Base-by-base conservation (phyloP, 805 yeast genomes). In the Pichia manshurica region DNA sequence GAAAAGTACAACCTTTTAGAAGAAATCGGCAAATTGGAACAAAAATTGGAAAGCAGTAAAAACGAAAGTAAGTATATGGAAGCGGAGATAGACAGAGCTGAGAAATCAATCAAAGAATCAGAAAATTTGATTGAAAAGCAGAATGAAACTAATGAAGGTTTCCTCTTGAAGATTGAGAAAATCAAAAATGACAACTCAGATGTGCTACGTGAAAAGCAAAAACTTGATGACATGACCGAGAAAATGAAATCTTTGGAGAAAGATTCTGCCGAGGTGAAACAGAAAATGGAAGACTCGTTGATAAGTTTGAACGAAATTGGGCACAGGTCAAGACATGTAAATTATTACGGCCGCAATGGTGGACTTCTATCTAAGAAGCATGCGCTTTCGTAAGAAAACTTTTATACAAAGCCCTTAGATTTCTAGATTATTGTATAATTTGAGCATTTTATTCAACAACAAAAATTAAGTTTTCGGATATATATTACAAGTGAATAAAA, bases 1-100 rank as follows among this genome's bases (percentile, higher is more conserved):
- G 62, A 68, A 48, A 70, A 73, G n/a, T 65, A 73, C 57, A 70
- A 71, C 5, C 57, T 81, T 32, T 72, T 74, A 49, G 72, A 72
- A 6, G 69, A 73, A 44, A 64, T 82, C 3, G 64, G 67, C 29
- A 70, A 64, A 25, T 63, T 73, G 39, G 63, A 73, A n/a, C 63
- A 67, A 13, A 72, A 72, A 51, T 56, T 74, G 2, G 73, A 72
- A 22, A 70, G 81, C 5, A 71, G 72, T 38, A 61, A 63, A 2
- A 78, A 77, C 32, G 96, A 88, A 56, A 74, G 71, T 40, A 76
- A 69, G 43, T 89, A 85, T 62, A 83, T 82, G 79, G 57, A 63
- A 8, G 70, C 68, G 28, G 91, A 86, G 59, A 73, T 78, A 28
- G 64, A 63, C 17, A 74, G 79, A 44, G 84, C 88, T 0, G 55